Base-by-base conservation (phyloP, 2,329 filamentous ascomycete species). In the Westerdykella ornata region DNA sequence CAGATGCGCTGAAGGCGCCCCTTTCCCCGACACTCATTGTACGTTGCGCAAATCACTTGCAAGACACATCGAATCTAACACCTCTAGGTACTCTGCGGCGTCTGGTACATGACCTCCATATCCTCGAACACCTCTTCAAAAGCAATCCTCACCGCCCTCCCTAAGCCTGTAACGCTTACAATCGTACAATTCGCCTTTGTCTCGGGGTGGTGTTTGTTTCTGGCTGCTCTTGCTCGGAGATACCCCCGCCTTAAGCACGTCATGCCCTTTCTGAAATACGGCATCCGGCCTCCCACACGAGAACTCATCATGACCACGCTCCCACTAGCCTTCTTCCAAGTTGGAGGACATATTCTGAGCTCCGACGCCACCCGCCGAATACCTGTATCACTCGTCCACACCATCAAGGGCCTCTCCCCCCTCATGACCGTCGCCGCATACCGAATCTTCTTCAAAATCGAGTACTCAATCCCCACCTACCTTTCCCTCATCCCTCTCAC, bases 111-210 rank as follows among this genome's bases (percentile, higher is more conserved):
- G 64, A 94, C 89, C 17, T 97, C 90, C 33, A 92, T 94, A 48
- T 73, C 97, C 54, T 96, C 92, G 47, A 98, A 97, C 65, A 96
- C 92, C 2, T 97, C 92, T 17, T 96, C 92, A 39, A 98, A 98
- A 70, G 86, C 90, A 14, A 98, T 98, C 59, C 75, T 97, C 47
- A 96, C 88, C 53, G 85, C 87, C 33, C 87, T 96, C 52, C 81
- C 86, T 44, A 92, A 88, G 67, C 90, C 90, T 1, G 85, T 92
- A 22, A 96, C 90, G 15, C 77, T 97, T 56, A 97, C 90, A 1
- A 75, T 95, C 43, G 75, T 95, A 38, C 92, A 98, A 73, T 98
- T 98, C 69, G 84, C 81, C 43, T 89, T 96, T 57, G 90, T 98
- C 31, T 87, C 87, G 9, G 80, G 82, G 41, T 92, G 88, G 73